A percentile compares a stretch with the other conserved stretches of the same genome.
phyloP scores from a whole-genome alignment of 179 eudicot species.

The Nepenthes alata region DNA sequence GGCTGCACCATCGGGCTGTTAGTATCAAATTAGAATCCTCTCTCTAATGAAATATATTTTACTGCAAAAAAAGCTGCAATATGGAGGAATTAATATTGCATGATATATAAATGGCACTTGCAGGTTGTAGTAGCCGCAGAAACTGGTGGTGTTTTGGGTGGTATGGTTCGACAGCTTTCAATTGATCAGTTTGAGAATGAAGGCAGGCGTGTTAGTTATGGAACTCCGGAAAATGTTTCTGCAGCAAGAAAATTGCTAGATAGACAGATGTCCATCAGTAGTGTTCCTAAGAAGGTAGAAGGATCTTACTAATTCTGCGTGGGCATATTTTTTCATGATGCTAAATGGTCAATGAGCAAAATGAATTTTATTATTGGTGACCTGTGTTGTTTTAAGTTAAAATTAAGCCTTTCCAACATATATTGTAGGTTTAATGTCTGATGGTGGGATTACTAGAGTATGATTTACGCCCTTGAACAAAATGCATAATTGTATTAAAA shows the following conservation, averaged over 20 bases:
- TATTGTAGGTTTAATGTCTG: no score
- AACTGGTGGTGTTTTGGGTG: constrained; percentile 97
- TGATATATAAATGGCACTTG: constrained; percentile 7
- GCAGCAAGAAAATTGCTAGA: constrained; percentile 92
- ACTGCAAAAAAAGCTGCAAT: neutral
- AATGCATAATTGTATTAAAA: no score
- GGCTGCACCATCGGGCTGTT: constrained; percentile 96
- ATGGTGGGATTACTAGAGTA: no score
- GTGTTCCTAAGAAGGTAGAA: constrained; percentile 86
- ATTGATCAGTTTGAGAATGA: constrained; percentile 98
- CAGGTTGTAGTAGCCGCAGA: constrained; percentile 99
- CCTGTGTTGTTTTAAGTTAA: no score
- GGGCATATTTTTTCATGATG: no score
- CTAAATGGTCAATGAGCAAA: no score
- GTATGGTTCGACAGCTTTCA: constrained; percentile 96
- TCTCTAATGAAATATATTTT: neutral
- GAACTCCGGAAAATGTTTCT: constrained; percentile 94
- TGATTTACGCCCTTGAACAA: no score
- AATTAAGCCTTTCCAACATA: no score
- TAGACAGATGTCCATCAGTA: constrained; percentile 90
- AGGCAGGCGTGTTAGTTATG: constrained; percentile 97
- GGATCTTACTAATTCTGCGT: neutral
- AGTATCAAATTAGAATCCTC: constrained; percentile 22
- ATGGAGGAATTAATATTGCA: neutral
- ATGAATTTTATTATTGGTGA: no score